A percentile compares a stretch with the other conserved stretches of the same genome.
Evolutionary conservation across 106 monocot species (phyloP).

Genomic region (Dioscorea alata): DNA sequence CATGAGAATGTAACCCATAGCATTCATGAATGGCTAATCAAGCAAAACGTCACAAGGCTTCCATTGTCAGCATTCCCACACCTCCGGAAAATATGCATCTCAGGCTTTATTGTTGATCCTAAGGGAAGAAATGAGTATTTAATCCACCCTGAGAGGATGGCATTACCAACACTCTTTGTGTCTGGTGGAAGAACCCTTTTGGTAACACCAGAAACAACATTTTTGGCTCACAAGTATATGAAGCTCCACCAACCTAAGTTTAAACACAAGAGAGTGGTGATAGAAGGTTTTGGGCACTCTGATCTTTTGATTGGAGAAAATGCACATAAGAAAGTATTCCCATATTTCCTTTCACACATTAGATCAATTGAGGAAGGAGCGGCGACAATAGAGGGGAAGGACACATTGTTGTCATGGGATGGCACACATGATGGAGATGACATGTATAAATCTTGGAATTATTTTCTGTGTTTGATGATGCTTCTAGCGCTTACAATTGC

Average conservation of each 20-base stretch:
- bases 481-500: not conserved
- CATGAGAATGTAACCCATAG: slow-evolving; percentile 19
- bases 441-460: not conserved
- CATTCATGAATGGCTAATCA: slow-evolving; percentile 26
- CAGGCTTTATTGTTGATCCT: slow-evolving; percentile 21
- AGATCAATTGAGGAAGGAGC: slow-evolving; percentile 18
- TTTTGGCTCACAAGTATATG: slow-evolving; percentile 29
- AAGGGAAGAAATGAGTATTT: slow-evolving; percentile 22
- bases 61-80: slow-evolving; percentile 34
- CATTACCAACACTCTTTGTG: slow-evolving; percentile 24
- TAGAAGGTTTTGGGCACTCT: slow-evolving; percentile 35
- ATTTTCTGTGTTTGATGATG: not conserved
- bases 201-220: slow-evolving; percentile 22
- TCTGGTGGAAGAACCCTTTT: slow-evolving; percentile 31
- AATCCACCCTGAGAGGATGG: slow-evolving; percentile 33
- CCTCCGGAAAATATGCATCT: slow-evolving; percentile 23
- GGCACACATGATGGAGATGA: slow-evolving; percentile 9
- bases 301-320: slow-evolving; percentile 37
- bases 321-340: slow-evolving; percentile 25
- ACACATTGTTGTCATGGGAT: slow-evolving; percentile 12
- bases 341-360: slow-evolving; percentile 28
- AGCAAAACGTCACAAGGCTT: slow-evolving; percentile 14
- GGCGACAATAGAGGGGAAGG: not conserved
- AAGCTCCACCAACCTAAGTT: slow-evolving; percentile 27
- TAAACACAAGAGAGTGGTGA: slow-evolving; percentile 27